Base-by-base conservation (phyloP, 2,329 filamentous ascomycete species). In the Colletotrichum sp. region DNA sequence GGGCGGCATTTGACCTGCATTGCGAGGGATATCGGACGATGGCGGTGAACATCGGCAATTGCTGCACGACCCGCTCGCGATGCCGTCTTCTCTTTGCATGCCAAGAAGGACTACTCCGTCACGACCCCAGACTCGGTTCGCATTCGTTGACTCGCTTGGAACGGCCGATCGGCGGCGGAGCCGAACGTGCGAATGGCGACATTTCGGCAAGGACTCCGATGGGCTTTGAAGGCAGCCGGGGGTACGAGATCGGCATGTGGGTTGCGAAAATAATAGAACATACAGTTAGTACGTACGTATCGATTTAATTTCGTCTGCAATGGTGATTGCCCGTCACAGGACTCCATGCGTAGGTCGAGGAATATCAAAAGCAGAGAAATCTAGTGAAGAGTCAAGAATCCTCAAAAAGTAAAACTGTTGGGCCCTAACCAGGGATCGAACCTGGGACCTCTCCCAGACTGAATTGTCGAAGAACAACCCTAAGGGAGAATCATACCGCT, bases 351-450 rank as follows among this genome's bases (percentile, higher is more conserved):
- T 1, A 9, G 19, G 16, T 16, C 3, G 39, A 44, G 5, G 39
- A 44, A 11, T 8, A 44, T 8, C 16, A 16, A 11, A 44, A 44
- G 36, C 36, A 39, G 16, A 39, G 16, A 39, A 39, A 19, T 8
- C 16, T 9, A 59, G 16, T 25, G 22, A 28, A 28, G 27, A n/a
- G 19, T 25, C 15, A 30, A 15, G 1, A 34, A 4, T 6, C 11
- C 12, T 36, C 30, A 63, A 28, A 28, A 30, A 22, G 55, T 55
- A 65, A 69, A 70, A 44, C 15, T 9, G 0, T 8, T 25, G n/a
- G 72, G 72, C 66, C 72, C 72, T 74, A 60, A 71, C 72, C 67
- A 74, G 72, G 67, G 48, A 59, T 74, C 67, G 72, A 74, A 74
- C 72, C 72, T 74, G 72, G 72, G 72, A 74, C 72, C 72, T 74